phyloP scores from a whole-genome alignment of 1,284 basidiomycete genomes.

The Chondrostereum purpureum region DNA sequence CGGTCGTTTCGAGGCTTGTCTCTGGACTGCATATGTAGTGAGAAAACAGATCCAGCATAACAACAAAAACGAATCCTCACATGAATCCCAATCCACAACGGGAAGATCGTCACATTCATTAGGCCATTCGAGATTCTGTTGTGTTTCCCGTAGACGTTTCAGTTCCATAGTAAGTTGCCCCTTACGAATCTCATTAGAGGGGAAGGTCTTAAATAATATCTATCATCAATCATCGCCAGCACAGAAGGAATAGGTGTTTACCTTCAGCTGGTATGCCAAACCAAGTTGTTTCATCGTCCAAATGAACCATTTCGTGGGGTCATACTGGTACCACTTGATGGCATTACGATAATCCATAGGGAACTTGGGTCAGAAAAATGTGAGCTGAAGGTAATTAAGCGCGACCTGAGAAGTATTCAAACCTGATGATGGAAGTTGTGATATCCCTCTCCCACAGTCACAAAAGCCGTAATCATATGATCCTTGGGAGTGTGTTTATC shows the following conservation, averaged over 20 bases:
- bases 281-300: constrained; percentile 58
- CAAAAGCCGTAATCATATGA: constrained; percentile 82
- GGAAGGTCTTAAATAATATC: constrained; percentile 50
- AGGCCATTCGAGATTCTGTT: constrained; percentile 75
- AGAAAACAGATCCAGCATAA: constrained; percentile 13
- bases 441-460: constrained; percentile 90
- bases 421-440: constrained; percentile 89
- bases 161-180: constrained; percentile 92
- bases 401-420: constrained; percentile 6
- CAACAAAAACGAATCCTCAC: constrained; percentile 32
- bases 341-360: constrained; percentile 94
- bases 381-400: neutral
- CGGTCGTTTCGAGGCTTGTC: constrained; percentile 57
- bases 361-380: constrained; percentile 41
- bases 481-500: constrained; percentile 93
- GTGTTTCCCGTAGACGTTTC: constrained; percentile 70
- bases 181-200: constrained; percentile 89
- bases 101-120: constrained; percentile 71
- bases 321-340: constrained; percentile 89
- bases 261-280: constrained; percentile 74
- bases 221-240: constrained; percentile 2
- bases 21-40: constrained; percentile 42
- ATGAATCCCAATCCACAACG: constrained; percentile 76
- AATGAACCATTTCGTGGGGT: constrained; percentile 92
- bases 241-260: constrained; percentile 34